Conservation (phyloP, 768 basidiomycete genomes). For the Thelephora aurantiotincta region DNA sequence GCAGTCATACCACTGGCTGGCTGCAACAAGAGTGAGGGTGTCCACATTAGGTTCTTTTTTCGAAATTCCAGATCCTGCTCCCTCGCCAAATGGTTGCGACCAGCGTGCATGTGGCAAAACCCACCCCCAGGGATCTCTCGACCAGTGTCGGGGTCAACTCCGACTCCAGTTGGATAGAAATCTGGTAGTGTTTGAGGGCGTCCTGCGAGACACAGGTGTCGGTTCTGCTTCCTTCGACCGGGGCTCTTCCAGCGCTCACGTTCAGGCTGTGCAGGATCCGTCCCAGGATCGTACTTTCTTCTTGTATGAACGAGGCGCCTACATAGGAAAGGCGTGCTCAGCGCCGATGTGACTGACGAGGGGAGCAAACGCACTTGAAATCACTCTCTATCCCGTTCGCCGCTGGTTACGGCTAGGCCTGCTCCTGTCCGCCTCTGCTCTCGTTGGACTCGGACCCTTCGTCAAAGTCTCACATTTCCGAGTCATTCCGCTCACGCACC, state of each 20-base stretch:
- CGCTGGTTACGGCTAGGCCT: neutral
- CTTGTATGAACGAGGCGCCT: no score
- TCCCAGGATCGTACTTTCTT: slow-evolving; percentile 58
- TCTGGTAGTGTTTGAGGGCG: slow-evolving; percentile 60
- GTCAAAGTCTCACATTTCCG: no score
- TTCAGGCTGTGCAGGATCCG: slow-evolving; percentile 67
- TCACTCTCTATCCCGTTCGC: neutral
- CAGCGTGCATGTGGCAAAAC: slow-evolving; percentile 41
- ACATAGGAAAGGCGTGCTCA: no score
- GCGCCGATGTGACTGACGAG: no score
- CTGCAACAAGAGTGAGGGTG: no score
- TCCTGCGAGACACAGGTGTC: slow-evolving; percentile 43
- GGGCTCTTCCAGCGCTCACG: slow-evolving; percentile 66
- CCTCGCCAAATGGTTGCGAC: no score
- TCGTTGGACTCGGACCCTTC: slow-evolving; percentile 1
- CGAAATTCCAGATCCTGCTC: no score
- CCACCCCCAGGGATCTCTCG: slow-evolving; percentile 14
- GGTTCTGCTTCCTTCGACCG: slow-evolving; percentile 57
- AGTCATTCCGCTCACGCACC: no score
- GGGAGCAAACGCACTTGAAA: slow-evolving; percentile 16
- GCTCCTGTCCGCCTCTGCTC: neutral
- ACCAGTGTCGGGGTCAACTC: slow-evolving; percentile 15
- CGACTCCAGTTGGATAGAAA: slow-evolving; percentile 34
- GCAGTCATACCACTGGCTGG: no score
- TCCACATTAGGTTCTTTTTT: no score